Percentiles rank a stretch among this genome's conserved stretches.
These are phyloP conservation scores for Sicyos edulis DNA, from an alignment of 306 rosid genomes.

Conservation along the genomic window DNA sequence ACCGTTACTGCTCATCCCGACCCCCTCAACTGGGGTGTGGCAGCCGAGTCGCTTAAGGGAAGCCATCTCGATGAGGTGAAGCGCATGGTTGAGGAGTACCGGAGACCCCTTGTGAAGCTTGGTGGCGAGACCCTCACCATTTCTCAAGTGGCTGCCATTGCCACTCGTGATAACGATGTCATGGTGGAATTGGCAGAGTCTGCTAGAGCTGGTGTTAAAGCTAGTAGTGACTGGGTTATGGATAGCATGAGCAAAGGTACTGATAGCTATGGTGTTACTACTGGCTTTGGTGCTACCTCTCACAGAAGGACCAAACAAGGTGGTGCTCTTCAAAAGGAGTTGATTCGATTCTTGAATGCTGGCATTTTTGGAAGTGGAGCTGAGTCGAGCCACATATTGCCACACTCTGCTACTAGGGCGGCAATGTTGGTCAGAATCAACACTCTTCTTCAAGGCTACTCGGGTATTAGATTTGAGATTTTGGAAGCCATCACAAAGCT, in stretches of 20 bases:
- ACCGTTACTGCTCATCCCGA: background rate
- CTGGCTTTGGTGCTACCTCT: slow-evolving; percentile 36
- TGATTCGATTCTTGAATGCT: slow-evolving; percentile 12
- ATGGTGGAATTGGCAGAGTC: background rate
- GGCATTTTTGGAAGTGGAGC: slow-evolving; percentile 1
- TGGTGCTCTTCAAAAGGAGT: slow-evolving; percentile 58
- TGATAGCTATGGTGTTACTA: slow-evolving; percentile 87
- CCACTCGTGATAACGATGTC: background rate
- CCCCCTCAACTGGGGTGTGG: slow-evolving; percentile 12
- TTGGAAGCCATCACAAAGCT: slow-evolving; percentile 25
- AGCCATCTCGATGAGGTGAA: slow-evolving; percentile 14
- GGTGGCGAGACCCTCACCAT: slow-evolving; percentile 23
- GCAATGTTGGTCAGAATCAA: slow-evolving; percentile 52
- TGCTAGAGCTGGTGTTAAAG: slow-evolving; percentile 4
- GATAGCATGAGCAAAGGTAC: slow-evolving; percentile 65
- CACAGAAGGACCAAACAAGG: slow-evolving; percentile 31
- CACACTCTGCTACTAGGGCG: background rate
- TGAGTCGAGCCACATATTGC: background rate
- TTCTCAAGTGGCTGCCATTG: slow-evolving; percentile 15
- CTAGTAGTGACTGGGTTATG: slow-evolving; percentile 84
- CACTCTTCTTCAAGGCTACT: slow-evolving; percentile 30
- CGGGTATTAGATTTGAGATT: too few species aligned
- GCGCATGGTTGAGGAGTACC: slow-evolving; percentile 14
- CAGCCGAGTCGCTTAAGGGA: slow-evolving; percentile 4
- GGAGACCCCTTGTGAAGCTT: slow-evolving; percentile 34